Conservation (phyloP, 306 rosid species). For the Arachis hypogaea region DNA sequence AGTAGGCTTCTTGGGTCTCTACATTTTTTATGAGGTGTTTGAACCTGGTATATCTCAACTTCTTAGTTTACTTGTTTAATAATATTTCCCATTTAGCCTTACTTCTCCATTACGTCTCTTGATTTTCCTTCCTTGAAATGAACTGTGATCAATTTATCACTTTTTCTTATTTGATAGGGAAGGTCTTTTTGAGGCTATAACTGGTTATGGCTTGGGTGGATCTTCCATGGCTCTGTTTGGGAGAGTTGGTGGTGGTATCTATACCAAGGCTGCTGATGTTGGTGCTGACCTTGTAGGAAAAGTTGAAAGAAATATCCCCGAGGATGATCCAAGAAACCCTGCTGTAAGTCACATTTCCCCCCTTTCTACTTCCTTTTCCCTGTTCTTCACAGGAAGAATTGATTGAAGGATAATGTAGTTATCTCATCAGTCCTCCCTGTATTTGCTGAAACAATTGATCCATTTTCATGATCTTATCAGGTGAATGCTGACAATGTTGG, state of each 20-base stretch:
- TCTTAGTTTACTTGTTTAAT: constrained; percentile 14
- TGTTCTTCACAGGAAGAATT: not conserved
- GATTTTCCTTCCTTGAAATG: not conserved
- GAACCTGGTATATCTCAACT: not conserved
- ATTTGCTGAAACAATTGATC: constrained; percentile 1
- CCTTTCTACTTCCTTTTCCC: not conserved
- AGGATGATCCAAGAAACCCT: constrained; percentile 88
- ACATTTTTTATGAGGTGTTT: not conserved
- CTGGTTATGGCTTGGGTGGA: constrained; percentile 89
- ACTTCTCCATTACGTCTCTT: constrained; percentile 18
- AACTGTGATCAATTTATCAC: not conserved
- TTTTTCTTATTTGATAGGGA: constrained; percentile 37
- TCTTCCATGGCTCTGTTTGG: constrained; percentile 87
- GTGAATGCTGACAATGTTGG: constrained; percentile 91
- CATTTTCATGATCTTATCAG: constrained; percentile 44
- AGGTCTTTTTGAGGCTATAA: constrained; percentile 83
- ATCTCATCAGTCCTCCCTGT: not conserved
- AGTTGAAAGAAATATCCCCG: constrained; percentile 78
- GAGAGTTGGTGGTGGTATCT: constrained; percentile 83
- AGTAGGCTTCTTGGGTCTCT: not conserved
- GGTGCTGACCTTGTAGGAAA: constrained; percentile 87
- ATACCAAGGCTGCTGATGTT: constrained; percentile 88
- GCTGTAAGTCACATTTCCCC: constrained; percentile 60
- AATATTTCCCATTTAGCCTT: constrained; percentile 1
- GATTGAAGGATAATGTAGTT: not conserved